Evolutionary conservation across 78 protist genomes (phyloP), one percentile per base, ranked within the genome.

Genomic region (Goniomonas avonlea): DNA sequence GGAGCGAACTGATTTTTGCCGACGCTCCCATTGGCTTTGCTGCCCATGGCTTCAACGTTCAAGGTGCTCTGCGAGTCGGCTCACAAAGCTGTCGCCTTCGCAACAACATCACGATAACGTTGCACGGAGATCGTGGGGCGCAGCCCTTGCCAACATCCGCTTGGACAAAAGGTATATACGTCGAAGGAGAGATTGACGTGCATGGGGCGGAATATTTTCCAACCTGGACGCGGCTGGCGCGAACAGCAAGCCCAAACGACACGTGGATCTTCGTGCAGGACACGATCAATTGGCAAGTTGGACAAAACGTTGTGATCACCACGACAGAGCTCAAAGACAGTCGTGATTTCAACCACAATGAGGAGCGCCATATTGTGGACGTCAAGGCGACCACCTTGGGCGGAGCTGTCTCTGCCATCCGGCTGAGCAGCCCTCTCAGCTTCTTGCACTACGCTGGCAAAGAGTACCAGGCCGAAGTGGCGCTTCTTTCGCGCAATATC

Each of bases 391-490:
- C 70, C 29, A 50, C 31, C 50, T 15, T 32, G 35, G 5, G 37
- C 23, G 58, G 35, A 13, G 50, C 5, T 3, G 50, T 41, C 58
- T 15, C 41, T 18, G 45, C 43, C n/a, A n/a, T 61, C 70, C 59
- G 39, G 34, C 81, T 85, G 23, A 65, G 55, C 0, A 5, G 18
- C 23, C 87, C 88, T 35, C 37, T 82, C 31, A 58, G 31, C 17
- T 79, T 41, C 25, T 17, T 31, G 11, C 90, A 89, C 84, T 80
- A 47, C 47, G 87, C 82, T 39, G 86, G 61, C 29, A 56, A 45
- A 45, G 93, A 80, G 50, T 89, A 83, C 47, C 93, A 86, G 55
- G 88, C 83, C 0, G 91, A 89, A 68, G 86, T 88, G 27, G 92
- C 80, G 21, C 38, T 85, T 0, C 75, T 88, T 17, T 34, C 79